Conservation (phyloP, 2,329 filamentous ascomycete species). For the Cytospora piceae region DNA sequence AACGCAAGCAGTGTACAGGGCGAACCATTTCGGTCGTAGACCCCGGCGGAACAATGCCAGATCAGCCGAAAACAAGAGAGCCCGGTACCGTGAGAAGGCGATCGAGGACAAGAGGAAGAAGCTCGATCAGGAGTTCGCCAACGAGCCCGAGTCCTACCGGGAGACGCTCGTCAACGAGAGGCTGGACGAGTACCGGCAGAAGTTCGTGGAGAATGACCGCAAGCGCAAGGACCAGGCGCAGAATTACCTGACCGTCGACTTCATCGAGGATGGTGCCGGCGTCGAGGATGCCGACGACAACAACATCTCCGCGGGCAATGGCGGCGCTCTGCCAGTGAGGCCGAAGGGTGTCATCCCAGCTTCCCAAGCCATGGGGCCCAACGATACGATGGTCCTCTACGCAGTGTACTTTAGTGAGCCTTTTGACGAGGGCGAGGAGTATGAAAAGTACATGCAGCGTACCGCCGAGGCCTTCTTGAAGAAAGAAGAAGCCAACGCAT, state of each 20-base stretch:
- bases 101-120: background rate
- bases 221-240: conserved; percentile 3
- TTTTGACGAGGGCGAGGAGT: background rate
- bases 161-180: background rate
- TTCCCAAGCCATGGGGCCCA: conserved; percentile 16
- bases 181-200: background rate
- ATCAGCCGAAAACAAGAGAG: background rate
- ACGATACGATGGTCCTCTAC: conserved; percentile 10
- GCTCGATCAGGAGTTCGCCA: background rate
- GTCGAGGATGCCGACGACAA: background rate
- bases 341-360: conserved; percentile 10
- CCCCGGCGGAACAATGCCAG: background rate
- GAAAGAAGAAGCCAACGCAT: conserved; percentile 19
- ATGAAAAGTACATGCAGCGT: conserved; percentile 6
- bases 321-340: background rate
- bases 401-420: conserved; percentile 21
- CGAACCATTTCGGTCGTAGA: background rate
- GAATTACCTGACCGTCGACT: conserved; percentile 1
- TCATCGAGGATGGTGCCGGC: background rate
- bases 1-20: background rate
- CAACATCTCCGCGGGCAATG: background rate
- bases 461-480: conserved; percentile 13
- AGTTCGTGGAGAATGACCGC: background rate
- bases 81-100: background rate
- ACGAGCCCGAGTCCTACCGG: conserved; percentile 9